Percentiles rank a stretch among this genome's conserved stretches.
Evolutionary conservation across 345 rosid genomes (phyloP).

Genomic region (Lepidium africanum): DNA sequence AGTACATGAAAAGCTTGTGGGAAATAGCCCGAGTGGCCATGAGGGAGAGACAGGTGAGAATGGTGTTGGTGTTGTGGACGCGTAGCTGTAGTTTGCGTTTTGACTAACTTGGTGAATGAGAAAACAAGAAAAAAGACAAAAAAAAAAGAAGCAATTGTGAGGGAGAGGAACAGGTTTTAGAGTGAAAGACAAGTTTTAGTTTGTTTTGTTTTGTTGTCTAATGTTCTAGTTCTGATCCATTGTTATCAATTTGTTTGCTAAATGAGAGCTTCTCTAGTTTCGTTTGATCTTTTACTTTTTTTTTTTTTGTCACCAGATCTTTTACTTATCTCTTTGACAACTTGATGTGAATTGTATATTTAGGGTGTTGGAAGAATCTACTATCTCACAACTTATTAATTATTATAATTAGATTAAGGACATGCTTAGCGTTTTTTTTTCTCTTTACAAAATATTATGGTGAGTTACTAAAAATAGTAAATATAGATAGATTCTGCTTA

Average conservation of each 20-base stretch:
- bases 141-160: slow-evolving; percentile 1
- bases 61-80: slow-evolving; percentile 6
- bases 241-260: slow-evolving; percentile 20
- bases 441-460: no score
- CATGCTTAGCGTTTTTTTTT: no score
- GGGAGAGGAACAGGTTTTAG: slow-evolving; percentile 7
- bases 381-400: neutral
- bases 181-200: neutral
- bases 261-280: neutral
- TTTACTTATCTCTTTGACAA: slow-evolving; percentile 7
- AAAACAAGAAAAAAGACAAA: neutral
- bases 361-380: neutral
- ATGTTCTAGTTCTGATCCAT: slow-evolving; percentile 3
- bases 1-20: neutral
- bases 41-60: slow-evolving; percentile 14
- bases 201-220: neutral
- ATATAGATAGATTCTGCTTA: no score
- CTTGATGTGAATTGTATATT: slow-evolving; percentile 23
- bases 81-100: slow-evolving; percentile 20
- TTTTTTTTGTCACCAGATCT: no score
- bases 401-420: neutral
- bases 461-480: no score
- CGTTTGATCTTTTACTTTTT: slow-evolving; percentile 2
- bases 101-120: slow-evolving; percentile 29
- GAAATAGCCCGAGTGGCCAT: neutral